Conservation (phyloP, 148 eudicot genomes). For the Chenopodium berlandieri region DNA sequence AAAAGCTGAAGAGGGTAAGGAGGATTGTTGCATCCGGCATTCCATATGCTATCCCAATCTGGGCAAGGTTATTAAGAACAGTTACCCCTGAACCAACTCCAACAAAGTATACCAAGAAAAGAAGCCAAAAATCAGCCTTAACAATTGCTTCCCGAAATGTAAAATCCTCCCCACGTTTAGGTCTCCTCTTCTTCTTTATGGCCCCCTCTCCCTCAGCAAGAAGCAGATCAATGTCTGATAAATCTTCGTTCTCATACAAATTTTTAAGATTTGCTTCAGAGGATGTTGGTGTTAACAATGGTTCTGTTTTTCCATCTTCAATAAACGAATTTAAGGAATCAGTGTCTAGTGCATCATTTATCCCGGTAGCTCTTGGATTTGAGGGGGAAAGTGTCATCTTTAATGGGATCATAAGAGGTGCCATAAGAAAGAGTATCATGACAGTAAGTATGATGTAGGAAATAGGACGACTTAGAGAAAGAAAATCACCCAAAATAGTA, state of each 20-base stretch:
- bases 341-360: slow-evolving; percentile 17
- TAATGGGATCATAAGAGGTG: slow-evolving; percentile 77
- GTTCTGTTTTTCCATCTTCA: slow-evolving; percentile 42
- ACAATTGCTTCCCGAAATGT: slow-evolving; percentile 65
- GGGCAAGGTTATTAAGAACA: slow-evolving; percentile 90
- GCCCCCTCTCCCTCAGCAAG: slow-evolving; percentile 91
- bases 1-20: slow-evolving; percentile 73
- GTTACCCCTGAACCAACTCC: slow-evolving; percentile 96
- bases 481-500: slow-evolving; percentile 39
- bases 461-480: slow-evolving; percentile 35
- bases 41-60: slow-evolving; percentile 78
- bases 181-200: slow-evolving; percentile 71
- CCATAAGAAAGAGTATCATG: slow-evolving; percentile 73
- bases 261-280: slow-evolving; percentile 44
- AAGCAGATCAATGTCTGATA: slow-evolving; percentile 58
- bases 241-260: slow-evolving; percentile 42
- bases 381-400: slow-evolving; percentile 77
- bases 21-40: slow-evolving; percentile 60
- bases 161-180: slow-evolving; percentile 89
- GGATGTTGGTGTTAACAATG: slow-evolving; percentile 47
- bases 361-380: slow-evolving; percentile 17
- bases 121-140: slow-evolving; percentile 96
- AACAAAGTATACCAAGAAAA: slow-evolving; percentile 72
- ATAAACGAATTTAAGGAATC: slow-evolving; percentile 29
- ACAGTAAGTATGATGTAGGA: slow-evolving; percentile 45